Base-by-base conservation (phyloP, 148 eudicot genomes). In the Rhododendron ovatum region DNA sequence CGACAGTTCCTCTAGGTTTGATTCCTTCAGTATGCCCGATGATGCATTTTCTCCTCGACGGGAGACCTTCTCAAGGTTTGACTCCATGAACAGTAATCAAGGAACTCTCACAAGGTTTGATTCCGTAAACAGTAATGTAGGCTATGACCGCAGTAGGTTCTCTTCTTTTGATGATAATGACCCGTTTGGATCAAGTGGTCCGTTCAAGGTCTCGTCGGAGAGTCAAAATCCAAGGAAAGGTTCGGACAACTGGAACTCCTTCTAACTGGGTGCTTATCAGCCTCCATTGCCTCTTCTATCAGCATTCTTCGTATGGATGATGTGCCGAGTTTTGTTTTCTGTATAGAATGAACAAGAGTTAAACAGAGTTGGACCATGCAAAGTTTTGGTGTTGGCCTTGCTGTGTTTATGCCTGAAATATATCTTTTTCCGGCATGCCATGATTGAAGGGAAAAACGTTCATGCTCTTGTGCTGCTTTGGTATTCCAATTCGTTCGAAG, bases 101-200 rank as follows among this genome's bases (percentile, higher is more conserved):
- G 96, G 91, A 86, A 88, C 89, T 83, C 88, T 91, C 85, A 86
- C 92, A 18, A 88, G 94, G 87, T 91, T 88, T 65, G 94, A 92
- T 88, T 91, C 93, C 59, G 82, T 92, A 75, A 88, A 85, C 80
- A 84, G 98, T 88, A 90, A 90, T 83, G 94, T 92, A 39, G 92
- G 94, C 88, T 98, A 90, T 17, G 89, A 89, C 30, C 89, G 92
- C 77, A 41, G 30, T 78, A 90, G 95, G 80, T 95, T 90, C 89
- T 92, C 92, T 76, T 93, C 96, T n/a, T 96, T 96, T 71, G 99
- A 95, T 20, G 98, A 96, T 82, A 85, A 90, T 5, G 98, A 95
- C 75, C 99, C 99, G 13, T 96, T 96, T 84, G 99, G 99, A 22
- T 96, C 99, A 1, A 91, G 92, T 74, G 99, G 96, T 61, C 96